A percentile compares a stretch with the other conserved stretches of the same genome.
phyloP scores from a whole-genome alignment of 176 grass and related monocot species.

The Oryza longistaminata region DNA sequence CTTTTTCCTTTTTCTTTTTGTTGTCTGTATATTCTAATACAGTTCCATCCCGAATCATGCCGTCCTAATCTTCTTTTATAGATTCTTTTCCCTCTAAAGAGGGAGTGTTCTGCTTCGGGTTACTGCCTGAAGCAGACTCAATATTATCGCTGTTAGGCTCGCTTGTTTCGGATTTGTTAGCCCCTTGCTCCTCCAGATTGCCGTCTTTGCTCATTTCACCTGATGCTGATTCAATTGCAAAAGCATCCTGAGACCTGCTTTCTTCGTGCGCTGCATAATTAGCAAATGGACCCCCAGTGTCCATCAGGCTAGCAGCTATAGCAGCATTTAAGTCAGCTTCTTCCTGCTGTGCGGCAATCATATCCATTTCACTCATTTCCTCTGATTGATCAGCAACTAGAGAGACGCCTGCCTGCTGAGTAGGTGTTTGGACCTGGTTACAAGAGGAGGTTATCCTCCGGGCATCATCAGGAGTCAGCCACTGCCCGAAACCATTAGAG shows the following conservation, averaged over 20 bases:
- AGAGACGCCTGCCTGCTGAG: conserved; percentile 23
- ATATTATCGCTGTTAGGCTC: neutral
- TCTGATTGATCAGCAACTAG: conserved; percentile 14
- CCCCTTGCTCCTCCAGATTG: conserved; percentile 24
- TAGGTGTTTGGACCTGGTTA: conserved; percentile 53
- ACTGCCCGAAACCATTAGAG: conserved; percentile 80
- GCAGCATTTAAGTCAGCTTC: conserved; percentile 89
- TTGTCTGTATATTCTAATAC: conserved; percentile 39
- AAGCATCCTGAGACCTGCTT: conserved; percentile 12
- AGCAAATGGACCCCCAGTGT: conserved; percentile 34
- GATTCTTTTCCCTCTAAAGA: conserved; percentile 34
- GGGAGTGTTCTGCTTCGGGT: conserved; percentile 31
- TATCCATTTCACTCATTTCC: conserved; percentile 61
- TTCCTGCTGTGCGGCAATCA: conserved; percentile 65
- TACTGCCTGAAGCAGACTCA: conserved; percentile 33
- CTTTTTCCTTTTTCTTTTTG: neutral
- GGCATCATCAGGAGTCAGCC: conserved; percentile 89
- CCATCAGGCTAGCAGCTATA: conserved; percentile 89
- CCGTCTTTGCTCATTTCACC: conserved; percentile 25
- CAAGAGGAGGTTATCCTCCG: conserved; percentile 67
- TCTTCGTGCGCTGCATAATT: conserved; percentile 18
- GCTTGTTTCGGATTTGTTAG: conserved; percentile 29
- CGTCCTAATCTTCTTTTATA: conserved; percentile 34
- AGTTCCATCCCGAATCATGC: conserved; percentile 25
- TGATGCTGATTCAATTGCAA: neutral